These are phyloP conservation scores for Komagataella pastoris DNA, from an alignment of 805 yeast species.

Conservation along the genomic window DNA sequence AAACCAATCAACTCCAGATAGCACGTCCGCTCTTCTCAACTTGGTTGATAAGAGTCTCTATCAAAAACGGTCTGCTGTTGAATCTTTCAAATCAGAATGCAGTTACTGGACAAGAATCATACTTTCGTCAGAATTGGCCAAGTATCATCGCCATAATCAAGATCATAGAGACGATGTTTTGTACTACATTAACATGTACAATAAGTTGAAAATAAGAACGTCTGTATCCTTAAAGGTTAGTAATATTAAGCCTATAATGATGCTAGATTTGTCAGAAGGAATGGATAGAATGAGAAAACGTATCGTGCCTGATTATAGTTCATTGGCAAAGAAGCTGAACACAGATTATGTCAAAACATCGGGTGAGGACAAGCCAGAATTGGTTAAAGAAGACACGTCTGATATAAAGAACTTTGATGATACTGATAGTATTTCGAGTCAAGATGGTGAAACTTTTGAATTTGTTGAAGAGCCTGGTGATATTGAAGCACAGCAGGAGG, in stretches of 20 bases:
- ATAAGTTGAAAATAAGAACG: slow-evolving; percentile 10
- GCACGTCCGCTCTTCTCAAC: neutral
- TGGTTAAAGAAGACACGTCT: neutral
- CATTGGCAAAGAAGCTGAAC: slow-evolving; percentile 2
- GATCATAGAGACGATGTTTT: slow-evolving; percentile 52
- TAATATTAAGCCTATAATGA: slow-evolving; percentile 20
- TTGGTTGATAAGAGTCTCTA: neutral
- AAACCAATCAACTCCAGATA: neutral
- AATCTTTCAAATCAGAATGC: slow-evolving; percentile 16
- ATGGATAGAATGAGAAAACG: slow-evolving; percentile 53
- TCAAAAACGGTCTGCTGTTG: neutral
- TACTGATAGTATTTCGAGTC: slow-evolving; percentile 2
- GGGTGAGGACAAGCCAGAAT: neutral
- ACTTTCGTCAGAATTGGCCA: slow-evolving; percentile 30
- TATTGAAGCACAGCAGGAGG: slow-evolving; percentile 32
- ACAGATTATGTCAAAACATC: neutral
- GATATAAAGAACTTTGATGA: slow-evolving; percentile 1
- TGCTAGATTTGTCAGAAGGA: slow-evolving; percentile 59
- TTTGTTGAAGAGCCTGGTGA: slow-evolving; percentile 25
- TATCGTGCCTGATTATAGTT: slow-evolving; percentile 38
- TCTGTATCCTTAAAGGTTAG: slow-evolving; percentile 6
- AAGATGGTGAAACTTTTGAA: slow-evolving; percentile 21
- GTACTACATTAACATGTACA: slow-evolving; percentile 33
- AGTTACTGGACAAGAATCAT: slow-evolving; percentile 23
- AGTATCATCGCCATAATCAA: slow-evolving; percentile 39